These are phyloP conservation scores for Diutina mesorugosa DNA, from an alignment of 1,139 yeast genomes.

Conservation along the genomic window DNA sequence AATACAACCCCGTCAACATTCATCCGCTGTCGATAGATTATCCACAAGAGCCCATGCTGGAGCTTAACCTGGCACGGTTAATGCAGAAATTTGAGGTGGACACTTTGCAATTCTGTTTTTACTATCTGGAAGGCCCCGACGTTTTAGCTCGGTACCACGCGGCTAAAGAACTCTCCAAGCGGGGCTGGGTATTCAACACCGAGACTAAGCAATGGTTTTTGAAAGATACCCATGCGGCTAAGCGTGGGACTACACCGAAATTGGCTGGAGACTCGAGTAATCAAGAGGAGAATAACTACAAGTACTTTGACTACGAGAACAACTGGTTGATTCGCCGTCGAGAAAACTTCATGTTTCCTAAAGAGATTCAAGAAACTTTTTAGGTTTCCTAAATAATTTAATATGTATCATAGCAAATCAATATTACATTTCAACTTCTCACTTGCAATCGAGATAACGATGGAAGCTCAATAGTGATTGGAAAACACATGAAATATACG, in stretches of 20 bases:
- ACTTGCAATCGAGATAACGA: too few species aligned
- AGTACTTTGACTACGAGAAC: slow-evolving; percentile 82
- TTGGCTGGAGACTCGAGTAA: not conserved
- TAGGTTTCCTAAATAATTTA: not conserved
- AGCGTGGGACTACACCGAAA: slow-evolving; percentile 4
- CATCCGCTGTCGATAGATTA: slow-evolving; percentile 87
- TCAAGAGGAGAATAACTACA: slow-evolving; percentile 30
- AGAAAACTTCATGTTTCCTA: slow-evolving; percentile 40
- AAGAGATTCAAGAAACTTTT: slow-evolving; percentile 12
- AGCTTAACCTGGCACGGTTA: slow-evolving; percentile 35
- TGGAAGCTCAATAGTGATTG: too few species aligned
- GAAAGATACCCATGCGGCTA: slow-evolving; percentile 18
- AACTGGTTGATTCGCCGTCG: slow-evolving; percentile 81
- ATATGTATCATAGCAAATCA: not conserved
- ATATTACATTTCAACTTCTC: too few species aligned
- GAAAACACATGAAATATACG: too few species aligned
- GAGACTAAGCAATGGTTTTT: slow-evolving; percentile 73
- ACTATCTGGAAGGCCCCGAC: slow-evolving; percentile 44
- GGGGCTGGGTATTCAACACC: slow-evolving; percentile 85
- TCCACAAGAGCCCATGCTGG: slow-evolving; percentile 79
- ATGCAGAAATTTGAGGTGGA: slow-evolving; percentile 73
- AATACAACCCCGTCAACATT: slow-evolving; percentile 69
- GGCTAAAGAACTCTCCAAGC: slow-evolving; percentile 64
- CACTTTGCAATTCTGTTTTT: slow-evolving; percentile 85
- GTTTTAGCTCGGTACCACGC: slow-evolving; percentile 54